Base-by-base conservation (phyloP, 78 protist species). In the Planoprotostelium fungivorum region DNA sequence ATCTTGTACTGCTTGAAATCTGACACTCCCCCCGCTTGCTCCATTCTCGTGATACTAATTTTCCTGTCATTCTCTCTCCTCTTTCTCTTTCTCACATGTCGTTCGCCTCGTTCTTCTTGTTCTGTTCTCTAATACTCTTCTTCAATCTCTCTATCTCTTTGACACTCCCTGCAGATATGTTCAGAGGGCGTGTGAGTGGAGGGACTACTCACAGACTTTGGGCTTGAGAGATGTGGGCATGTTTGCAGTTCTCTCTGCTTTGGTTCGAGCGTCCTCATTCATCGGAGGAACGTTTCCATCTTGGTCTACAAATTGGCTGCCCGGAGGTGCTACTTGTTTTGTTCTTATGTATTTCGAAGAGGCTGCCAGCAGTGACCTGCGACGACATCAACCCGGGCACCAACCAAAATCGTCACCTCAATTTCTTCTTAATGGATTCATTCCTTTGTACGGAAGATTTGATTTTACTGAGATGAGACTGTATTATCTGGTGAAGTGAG, bases 191-290 rank as follows among this genome's bases (percentile, higher is more conserved):
- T 37, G 34, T 5, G 29, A 25, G 1, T 37, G 28, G 10, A 1
- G n/a, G n/a, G 28, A 85, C 0, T 34, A 34, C 85, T 29, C 86
- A 83, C 91, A 92, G 86, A 34, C 87, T 63, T 39, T 92, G 29
- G 88, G 38, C 35, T 88, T 88, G 37, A 91, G 89, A 37, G 34
- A 88, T 38, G 87, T n/a, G 73, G 94, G 91, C 90, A 92, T 92
- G 16, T 35, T 38, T 35, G 35, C 84, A 37, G 36, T 38, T n/a
- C 39, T 38, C 0, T 29, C 36, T 88, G 85, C 84, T 29, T 89
- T 63, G 31, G 25, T 29, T 25, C 29, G 51, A 38, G 91, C 38
- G 51, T 92, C 94, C 0, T 86, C 84, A 85, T 92, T 92, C 34
- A 89, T 89, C 0, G 91, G 88, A 25, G 94, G 94, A 35, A 35